Conservation (phyloP, 257 asterid genomes). For the Knoxia roxburghii region DNA sequence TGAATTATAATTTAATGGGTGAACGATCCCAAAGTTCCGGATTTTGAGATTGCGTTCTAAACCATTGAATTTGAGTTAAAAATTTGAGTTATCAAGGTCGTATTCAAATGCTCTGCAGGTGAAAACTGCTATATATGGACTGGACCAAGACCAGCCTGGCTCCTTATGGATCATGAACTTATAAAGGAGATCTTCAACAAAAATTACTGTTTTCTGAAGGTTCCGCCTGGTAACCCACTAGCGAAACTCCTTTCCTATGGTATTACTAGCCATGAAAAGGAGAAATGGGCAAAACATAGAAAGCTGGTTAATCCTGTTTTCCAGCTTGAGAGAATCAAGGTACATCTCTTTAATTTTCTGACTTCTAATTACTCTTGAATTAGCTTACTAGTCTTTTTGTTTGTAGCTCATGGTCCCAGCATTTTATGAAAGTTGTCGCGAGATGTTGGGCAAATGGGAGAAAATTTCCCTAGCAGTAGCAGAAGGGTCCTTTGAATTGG, state of each 20-base stretch:
- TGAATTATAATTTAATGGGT: too few species aligned
- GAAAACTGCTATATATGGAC: conserved; percentile 17
- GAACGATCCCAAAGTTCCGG: too few species aligned
- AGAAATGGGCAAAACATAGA: too few species aligned
- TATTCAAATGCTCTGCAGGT: conserved; percentile 6
- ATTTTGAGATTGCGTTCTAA: too few species aligned
- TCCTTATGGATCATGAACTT: conserved; percentile 19
- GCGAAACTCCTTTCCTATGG: conserved; percentile 12
- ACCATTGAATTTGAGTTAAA: too few species aligned
- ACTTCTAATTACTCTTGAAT: neutral
- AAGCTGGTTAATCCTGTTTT: too few species aligned
- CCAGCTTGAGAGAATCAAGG: too few species aligned
- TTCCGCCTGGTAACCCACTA: conserved; percentile 11
- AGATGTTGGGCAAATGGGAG: conserved; percentile 24
- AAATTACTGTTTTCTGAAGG: conserved; percentile 12
- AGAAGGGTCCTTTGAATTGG: too few species aligned
- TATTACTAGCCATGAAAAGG: conserved; percentile 7
- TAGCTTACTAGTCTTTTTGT: neutral
- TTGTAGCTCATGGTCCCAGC: conserved; percentile 22
- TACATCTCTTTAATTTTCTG: too few species aligned
- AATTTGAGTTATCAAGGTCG: too few species aligned
- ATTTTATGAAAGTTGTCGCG: conserved; percentile 4
- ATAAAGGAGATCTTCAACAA: conserved; percentile 21
- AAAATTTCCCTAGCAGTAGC: too few species aligned
- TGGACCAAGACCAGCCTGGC: conserved; percentile 21